Evolutionary conservation across 2,329 filamentous ascomycete genomes (phyloP).

Genomic region (Fusarium sp.): DNA sequence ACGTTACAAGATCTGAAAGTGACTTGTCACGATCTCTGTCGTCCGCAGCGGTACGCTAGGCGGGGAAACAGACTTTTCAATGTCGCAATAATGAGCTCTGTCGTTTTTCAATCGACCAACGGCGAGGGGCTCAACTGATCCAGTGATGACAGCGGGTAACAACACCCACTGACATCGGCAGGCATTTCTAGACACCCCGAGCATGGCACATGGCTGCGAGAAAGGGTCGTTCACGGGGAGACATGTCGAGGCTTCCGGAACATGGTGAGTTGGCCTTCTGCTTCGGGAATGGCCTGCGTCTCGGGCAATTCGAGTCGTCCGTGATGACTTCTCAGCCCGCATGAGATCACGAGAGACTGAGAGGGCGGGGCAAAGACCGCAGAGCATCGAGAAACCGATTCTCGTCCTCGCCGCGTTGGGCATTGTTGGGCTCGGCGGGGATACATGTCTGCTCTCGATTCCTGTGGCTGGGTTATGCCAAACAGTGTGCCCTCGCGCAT

Average conservation of each 20-base stretch:
- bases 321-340: constrained; percentile 50
- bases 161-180: constrained; percentile 28
- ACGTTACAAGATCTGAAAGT: constrained; percentile 22
- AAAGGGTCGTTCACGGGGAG: constrained; percentile 42
- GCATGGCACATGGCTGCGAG: constrained; percentile 36
- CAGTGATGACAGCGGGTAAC: constrained; percentile 30
- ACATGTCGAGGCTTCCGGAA: constrained; percentile 40
- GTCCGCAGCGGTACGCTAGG: constrained; percentile 8
- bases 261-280: constrained; percentile 53
- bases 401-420: constrained; percentile 40
- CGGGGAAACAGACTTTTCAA: constrained; percentile 16
- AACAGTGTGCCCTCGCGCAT: constrained; percentile 37
- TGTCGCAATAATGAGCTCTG: constrained; percentile 26
- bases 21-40: constrained; percentile 23
- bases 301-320: constrained; percentile 43
- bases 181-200: constrained; percentile 29
- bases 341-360: constrained; percentile 43
- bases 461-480: constrained; percentile 40
- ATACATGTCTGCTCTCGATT: constrained; percentile 37
- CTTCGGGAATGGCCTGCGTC: constrained; percentile 53
- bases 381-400: constrained; percentile 19
- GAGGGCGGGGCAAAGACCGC: constrained; percentile 26
- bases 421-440: constrained; percentile 47
- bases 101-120: constrained; percentile 18
- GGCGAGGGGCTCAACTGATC: constrained; percentile 23